These are phyloP conservation scores for Cardamine resedifolia DNA, from an alignment of 345 rosid genomes.

Conservation along the genomic window DNA sequence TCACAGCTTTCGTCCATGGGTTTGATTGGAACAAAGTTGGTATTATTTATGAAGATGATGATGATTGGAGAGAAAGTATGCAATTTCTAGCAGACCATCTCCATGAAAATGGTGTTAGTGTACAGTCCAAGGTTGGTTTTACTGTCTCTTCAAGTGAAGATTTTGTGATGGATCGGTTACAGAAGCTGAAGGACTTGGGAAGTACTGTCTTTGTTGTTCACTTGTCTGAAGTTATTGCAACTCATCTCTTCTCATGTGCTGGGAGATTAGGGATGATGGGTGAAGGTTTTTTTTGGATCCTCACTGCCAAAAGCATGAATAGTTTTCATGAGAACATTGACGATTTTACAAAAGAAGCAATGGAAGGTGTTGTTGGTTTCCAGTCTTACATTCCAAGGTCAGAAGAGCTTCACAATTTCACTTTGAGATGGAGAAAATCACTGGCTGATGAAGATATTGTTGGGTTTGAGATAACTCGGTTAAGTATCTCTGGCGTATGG, in stretches of 20 bases:
- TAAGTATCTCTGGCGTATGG: conserved; percentile 33
- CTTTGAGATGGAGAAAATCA: conserved; percentile 32
- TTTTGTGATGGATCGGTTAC: conserved; percentile 12
- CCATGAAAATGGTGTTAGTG: conserved; percentile 1
- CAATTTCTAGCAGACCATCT: conserved; percentile 16
- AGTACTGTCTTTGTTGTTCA: conserved; percentile 33
- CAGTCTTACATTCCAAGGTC: conserved; percentile 38
- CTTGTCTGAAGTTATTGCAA: conserved; percentile 20
- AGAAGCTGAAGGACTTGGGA: conserved; percentile 14
- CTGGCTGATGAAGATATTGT: not conserved
- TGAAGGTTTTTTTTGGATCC: conserved; percentile 48
- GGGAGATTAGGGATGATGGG: conserved; percentile 32
- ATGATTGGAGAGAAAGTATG: conserved; percentile 33
- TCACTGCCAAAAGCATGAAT: conserved; percentile 27
- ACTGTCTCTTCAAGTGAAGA: conserved; percentile 17
- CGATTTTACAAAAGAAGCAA: conserved; percentile 12
- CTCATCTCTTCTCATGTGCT: conserved; percentile 33
- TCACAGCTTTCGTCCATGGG: conserved; percentile 23
- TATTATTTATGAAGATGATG: conserved; percentile 34
- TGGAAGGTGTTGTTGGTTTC: conserved; percentile 49
- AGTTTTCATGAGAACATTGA: not conserved
- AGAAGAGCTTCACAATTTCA: conserved; percentile 37
- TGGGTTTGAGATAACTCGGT: not conserved
- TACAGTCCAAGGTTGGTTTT: conserved; percentile 22
- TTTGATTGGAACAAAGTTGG: conserved; percentile 37